Evolutionary conservation across 2,329 filamentous ascomycete species (phyloP).

Genomic region (Paraconiothyrium brasiliense): DNA sequence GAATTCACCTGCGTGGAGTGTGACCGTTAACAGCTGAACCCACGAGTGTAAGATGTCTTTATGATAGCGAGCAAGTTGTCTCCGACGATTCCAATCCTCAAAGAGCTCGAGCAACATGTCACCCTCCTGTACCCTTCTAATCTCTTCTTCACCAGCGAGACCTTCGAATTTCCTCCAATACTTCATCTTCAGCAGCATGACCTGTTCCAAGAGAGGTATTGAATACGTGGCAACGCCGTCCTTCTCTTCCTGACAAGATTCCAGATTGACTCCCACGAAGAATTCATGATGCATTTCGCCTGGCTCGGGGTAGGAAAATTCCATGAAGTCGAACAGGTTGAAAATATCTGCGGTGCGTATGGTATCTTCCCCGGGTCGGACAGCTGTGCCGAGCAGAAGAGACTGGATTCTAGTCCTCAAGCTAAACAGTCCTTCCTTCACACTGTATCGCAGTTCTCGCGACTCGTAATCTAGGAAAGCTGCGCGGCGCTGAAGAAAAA

Average conservation of each 20-base stretch:
- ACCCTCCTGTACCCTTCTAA: conserved; percentile 59
- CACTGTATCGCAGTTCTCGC: conserved; percentile 81
- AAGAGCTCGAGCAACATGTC: conserved; percentile 66
- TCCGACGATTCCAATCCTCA: conserved; percentile 69
- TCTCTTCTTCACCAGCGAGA: conserved; percentile 49
- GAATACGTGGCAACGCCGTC: conserved; percentile 71
- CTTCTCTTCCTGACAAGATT: conserved; percentile 67
- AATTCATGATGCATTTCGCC: conserved; percentile 65
- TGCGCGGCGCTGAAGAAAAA: conserved; percentile 81
- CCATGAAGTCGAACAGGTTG: conserved; percentile 91
- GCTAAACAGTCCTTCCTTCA: conserved; percentile 72
- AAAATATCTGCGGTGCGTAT: conserved; percentile 80
- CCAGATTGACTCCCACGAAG: conserved; percentile 74
- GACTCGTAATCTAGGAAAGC: conserved; percentile 85
- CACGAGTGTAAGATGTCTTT: conserved; percentile 80
- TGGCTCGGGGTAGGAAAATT: conserved; percentile 63
- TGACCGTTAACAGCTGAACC: conserved; percentile 83
- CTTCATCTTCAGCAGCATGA: conserved; percentile 74
- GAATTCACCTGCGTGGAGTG: conserved; percentile 84
- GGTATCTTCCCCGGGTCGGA: conserved; percentile 71
- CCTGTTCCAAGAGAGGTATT: conserved; percentile 74
- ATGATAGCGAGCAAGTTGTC: conserved; percentile 64
- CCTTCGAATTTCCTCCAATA: conserved; percentile 62
- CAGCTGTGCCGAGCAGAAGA: conserved; percentile 79
- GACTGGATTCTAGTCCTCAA: conserved; percentile 59